phyloP scores from a whole-genome alignment of 345 rosid genomes.

The Syzygium oleosum region DNA sequence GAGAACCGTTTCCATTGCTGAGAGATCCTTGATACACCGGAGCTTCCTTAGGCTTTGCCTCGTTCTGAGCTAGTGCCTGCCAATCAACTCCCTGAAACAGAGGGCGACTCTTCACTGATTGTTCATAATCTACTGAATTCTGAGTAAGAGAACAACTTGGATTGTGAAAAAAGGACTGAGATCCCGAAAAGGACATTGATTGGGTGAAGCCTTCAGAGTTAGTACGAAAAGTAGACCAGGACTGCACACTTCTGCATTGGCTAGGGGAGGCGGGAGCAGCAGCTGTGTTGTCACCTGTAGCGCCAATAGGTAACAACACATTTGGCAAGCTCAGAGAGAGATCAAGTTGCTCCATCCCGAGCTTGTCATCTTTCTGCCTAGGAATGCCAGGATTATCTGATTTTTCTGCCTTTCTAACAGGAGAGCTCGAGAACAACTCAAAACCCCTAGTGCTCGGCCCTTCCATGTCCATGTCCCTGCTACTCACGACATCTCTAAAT shows the following conservation, averaged over 20 bases:
- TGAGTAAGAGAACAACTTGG: constrained; percentile 96
- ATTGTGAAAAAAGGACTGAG: constrained; percentile 88
- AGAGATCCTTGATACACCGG: constrained; percentile 50
- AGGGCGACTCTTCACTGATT: constrained; percentile 96
- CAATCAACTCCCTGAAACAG: constrained; percentile 80
- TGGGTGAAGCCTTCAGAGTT: constrained; percentile 85
- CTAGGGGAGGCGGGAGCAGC: constrained; percentile 63
- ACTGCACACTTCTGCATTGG: constrained; percentile 69
- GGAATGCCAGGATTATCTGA: constrained; percentile 28
- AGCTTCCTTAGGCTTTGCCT: constrained; percentile 57
- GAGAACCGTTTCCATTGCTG: constrained; percentile 61
- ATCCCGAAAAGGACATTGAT: constrained; percentile 92
- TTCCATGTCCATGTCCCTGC: constrained; percentile 47
- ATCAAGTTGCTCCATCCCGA: constrained; percentile 69
- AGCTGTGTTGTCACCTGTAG: constrained; percentile 29
- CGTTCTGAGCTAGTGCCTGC: constrained; percentile 64
- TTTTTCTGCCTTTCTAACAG: constrained; percentile 49
- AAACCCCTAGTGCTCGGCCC: constrained; percentile 83
- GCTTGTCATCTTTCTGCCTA: constrained; percentile 56
- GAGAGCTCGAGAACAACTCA: constrained; percentile 74
- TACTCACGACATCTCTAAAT: constrained; percentile 15
- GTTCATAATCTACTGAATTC: constrained; percentile 76
- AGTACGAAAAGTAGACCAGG: constrained; percentile 57
- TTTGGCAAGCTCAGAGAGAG: constrained; percentile 92
- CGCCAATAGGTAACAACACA: constrained; percentile 72